These are phyloP conservation scores for Tetracladium maxilliforme DNA, from an alignment of 2,329 filamentous ascomycete species.

Conservation along the genomic window DNA sequence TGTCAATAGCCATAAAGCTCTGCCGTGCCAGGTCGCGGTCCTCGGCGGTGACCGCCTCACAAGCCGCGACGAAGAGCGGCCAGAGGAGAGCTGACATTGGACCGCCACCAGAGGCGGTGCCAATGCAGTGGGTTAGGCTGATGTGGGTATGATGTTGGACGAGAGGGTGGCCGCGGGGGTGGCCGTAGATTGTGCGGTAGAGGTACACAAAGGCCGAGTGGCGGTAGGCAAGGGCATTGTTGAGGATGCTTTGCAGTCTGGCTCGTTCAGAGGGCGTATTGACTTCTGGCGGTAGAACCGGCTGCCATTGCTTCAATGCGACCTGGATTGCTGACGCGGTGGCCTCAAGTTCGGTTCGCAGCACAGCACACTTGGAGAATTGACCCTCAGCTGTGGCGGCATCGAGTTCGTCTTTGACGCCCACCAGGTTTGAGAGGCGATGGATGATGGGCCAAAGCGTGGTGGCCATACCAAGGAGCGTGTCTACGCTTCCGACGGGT, in stretches of 20 bases:
- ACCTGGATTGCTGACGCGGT: conserved; percentile 38
- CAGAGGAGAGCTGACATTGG: conserved; percentile 50
- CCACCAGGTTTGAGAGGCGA: conserved; percentile 37
- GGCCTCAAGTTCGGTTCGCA: conserved; percentile 11
- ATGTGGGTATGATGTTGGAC: conserved; percentile 38
- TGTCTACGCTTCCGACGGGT: conserved; percentile 37
- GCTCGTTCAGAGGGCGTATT: too few relatives aligned
- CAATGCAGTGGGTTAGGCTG: conserved; percentile 36
- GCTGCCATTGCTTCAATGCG: conserved; percentile 39
- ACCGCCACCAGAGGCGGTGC: conserved; percentile 36
- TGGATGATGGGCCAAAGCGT: conserved; percentile 51
- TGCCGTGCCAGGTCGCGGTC: conserved; percentile 35
- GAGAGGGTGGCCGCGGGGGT: conserved; percentile 26
- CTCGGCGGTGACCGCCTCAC: conserved; percentile 33
- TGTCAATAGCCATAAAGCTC: conserved; percentile 36
- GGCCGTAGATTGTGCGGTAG: conserved; percentile 36
- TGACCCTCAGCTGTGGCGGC: conserved; percentile 24
- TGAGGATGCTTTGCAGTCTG: conserved; percentile 36
- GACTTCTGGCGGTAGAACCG: conserved; percentile 28
- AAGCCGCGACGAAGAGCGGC: conserved; percentile 49
- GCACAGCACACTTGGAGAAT: conserved; percentile 11
- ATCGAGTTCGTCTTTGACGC: conserved; percentile 35
- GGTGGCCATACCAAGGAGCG: conserved; percentile 44
- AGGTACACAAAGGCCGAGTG: conserved; percentile 43
- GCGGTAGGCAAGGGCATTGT: conserved; percentile 45